Percentiles rank a stretch among this genome's conserved stretches.
Evolutionary conservation across 371 early-diverging fungal genomes (phyloP).

Genomic region (Syncephalastrum racemosum): DNA sequence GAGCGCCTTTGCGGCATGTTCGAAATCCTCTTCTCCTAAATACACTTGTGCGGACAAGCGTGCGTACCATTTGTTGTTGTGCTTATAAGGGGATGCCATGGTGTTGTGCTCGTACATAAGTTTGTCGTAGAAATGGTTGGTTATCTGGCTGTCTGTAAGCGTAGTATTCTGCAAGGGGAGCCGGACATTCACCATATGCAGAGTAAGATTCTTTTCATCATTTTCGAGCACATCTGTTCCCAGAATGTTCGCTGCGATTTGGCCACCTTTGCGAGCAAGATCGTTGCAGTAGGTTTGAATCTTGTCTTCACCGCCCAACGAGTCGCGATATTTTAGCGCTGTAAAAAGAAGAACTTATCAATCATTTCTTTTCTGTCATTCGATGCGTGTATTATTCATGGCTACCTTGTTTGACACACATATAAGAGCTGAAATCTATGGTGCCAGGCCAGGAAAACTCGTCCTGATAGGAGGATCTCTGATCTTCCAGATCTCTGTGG

Average conservation of each 20-base stretch:
- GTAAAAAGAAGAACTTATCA: no score
- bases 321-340: constrained; percentile 55
- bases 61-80: constrained; percentile 48
- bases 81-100: constrained; percentile 42
- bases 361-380: no score
- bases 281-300: constrained; percentile 57
- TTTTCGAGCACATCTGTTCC: constrained; percentile 60
- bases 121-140: constrained; percentile 31
- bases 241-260: constrained; percentile 51
- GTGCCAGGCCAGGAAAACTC: constrained; percentile 50
- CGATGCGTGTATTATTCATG: neutral
- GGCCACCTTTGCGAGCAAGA: constrained; percentile 58
- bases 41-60: constrained; percentile 66
- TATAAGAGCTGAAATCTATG: constrained; percentile 30
- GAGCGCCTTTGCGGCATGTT: constrained; percentile 45
- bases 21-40: constrained; percentile 53
- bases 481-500: constrained; percentile 15
- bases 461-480: constrained; percentile 20
- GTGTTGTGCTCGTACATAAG: constrained; percentile 46
- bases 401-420: constrained; percentile 50
- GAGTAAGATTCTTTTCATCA: constrained; percentile 38
- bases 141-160: constrained; percentile 8
- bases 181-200: constrained; percentile 60
- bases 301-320: constrained; percentile 54
- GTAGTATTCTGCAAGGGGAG: constrained; percentile 42